Base-by-base conservation (phyloP, 768 basidiomycete genomes). In the Wakefieldia striispora region DNA sequence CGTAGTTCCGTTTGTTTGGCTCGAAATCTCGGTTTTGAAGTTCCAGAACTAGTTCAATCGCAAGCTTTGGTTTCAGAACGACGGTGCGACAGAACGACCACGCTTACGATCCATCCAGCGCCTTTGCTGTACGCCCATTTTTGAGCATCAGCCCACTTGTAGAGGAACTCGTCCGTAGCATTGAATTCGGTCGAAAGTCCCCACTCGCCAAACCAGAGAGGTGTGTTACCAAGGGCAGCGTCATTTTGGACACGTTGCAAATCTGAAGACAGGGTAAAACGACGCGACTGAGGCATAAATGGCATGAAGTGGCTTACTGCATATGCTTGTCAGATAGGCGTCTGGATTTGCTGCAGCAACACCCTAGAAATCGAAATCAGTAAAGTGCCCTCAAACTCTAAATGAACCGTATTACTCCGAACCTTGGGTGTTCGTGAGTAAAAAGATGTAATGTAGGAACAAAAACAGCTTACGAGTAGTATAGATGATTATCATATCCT, bases 401-500 rank as follows among this genome's bases (percentile, higher is more conserved):
- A 12, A 24, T 19, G 26, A 19, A 17, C 19, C 34, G 12, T 57
- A 65, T 48, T 71, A 86, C 84, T 16, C 85, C 84, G 48, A 80
- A 88, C 48, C 80, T 84, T 41, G 51, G 13, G 21, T 33, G 34
- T 40, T 47, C 21, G 10, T 58, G 24, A 51, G 55, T n/a, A 49
- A 49, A 37, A 29, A 34, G 39, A 26, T 40, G 37, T 19, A 42
- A 6, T 33, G 16, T 24, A 42, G 19, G 26, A 14, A 41, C 17
- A 19, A 31, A 12, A 17, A 26, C 3, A 9, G 67, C 83, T 61
- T 59, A 86, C 81, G 72, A 79, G 60, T 88, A 89, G 63, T 90
- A 91, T 14, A 91, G 61, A 66, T 91, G 89, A 46, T 88, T 86
- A 57, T 91, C 89, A 55, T 91, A 91, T 21, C 69, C 71, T 57